Evolutionary conservation across 352 stramenopile species (phyloP), one percentile per base, ranked within the genome.

Genomic region (Pythium volutum): DNA sequence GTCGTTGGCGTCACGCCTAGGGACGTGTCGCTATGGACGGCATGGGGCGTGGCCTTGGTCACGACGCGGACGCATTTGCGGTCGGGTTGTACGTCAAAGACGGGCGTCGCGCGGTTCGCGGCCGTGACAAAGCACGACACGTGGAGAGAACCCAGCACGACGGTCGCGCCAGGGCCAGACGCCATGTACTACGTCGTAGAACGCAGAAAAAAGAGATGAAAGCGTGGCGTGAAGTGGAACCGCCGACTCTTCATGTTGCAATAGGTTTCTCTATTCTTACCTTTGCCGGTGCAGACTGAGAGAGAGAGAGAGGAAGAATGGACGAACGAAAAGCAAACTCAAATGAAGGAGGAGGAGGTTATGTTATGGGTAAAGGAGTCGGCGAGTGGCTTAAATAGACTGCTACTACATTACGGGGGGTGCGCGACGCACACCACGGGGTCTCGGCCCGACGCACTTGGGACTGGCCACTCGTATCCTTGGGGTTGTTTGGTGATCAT

Each of bases 41-140:
- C 20, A 11, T 27, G 23, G 6, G 34, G 25, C 4, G 51, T n/a
- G 6, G 67, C 34, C 16, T 78, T 80, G 45, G 66, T 78, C 15
- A 77, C 68, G 12, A 88, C 67, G 10, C 74, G 67, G 10, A 89
- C 67, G 38, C 71, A 80, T 23, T 73, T 69, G 26, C 66, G 71
- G 8, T 83, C 67, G 0, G 73, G 69, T 3, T 75, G 59, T 11
- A 88, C 68, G 46, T 89, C 76, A 51, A 89, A 87, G 41, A 89
- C 71, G 0, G 82, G 76, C 0, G 75, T 76, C 7, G 78, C 80
- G 18, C 78, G 78, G 60, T 88, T 91, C 22, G 79, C 79, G 41
- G 75, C 76, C n/a, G 75, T 89, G 56, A 89, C 70, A 54, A 84
- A 89, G 69, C 79, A 89, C 34, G 79, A 87, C 7, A 89, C 71